phyloP scores from a whole-genome alignment of 768 basidiomycete species.

The Candolleomyces aberdarensis region DNA sequence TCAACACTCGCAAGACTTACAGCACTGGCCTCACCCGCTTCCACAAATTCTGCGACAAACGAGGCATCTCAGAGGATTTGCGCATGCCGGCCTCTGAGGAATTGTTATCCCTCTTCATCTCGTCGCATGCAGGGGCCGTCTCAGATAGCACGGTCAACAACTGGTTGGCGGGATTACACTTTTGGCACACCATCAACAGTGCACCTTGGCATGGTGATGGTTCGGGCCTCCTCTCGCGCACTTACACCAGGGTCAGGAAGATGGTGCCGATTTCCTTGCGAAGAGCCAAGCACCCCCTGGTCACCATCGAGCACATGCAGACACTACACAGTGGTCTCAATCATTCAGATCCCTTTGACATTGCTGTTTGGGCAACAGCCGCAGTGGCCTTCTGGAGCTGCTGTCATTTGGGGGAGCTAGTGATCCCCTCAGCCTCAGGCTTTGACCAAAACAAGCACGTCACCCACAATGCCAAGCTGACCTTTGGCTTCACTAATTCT shows the following conservation, averaged over 20 bases:
- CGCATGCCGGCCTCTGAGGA: constrained; percentile 26
- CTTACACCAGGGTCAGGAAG: constrained; percentile 7
- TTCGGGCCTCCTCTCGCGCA: constrained; percentile 17
- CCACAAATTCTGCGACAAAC: constrained; percentile 28
- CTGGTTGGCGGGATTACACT: constrained; percentile 26
- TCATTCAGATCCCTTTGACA: constrained; percentile 20
- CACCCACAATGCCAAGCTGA: not conserved
- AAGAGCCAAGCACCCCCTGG: not conserved
- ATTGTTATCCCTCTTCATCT: constrained; percentile 25
- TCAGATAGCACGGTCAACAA: constrained; percentile 21
- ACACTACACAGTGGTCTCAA: constrained; percentile 13
- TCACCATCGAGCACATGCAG: not conserved
- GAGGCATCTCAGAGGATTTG: constrained; percentile 16
- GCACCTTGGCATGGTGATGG: constrained; percentile 27
- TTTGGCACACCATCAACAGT: constrained; percentile 33
- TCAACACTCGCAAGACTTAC: constrained; percentile 24
- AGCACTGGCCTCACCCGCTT: constrained; percentile 27
- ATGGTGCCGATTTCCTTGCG: not conserved
- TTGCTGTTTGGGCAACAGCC: constrained; percentile 30
- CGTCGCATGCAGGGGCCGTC: constrained; percentile 10
- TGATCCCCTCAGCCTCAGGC: constrained; percentile 10
- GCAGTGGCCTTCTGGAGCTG: constrained; percentile 32
- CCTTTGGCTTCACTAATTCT: constrained; percentile 22
- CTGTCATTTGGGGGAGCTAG: constrained; percentile 26
- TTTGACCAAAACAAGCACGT: constrained; percentile 12